Percentiles rank a stretch among this genome's conserved stretches.
These are phyloP conservation scores for Colletotrichum sp. DNA, from an alignment of 2,329 filamentous ascomycete species.

Conservation along the genomic window DNA sequence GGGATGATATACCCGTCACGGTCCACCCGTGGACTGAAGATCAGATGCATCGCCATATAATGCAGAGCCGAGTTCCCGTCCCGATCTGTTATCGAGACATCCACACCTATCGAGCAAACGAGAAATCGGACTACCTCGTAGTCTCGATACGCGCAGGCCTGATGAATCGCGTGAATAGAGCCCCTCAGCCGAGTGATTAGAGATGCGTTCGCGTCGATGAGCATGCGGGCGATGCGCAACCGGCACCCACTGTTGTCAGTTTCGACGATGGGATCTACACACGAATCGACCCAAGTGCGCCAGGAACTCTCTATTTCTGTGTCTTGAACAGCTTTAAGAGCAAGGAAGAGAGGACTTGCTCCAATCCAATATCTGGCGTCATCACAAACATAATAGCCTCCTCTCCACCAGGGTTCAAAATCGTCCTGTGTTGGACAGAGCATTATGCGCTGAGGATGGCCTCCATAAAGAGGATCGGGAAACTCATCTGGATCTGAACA, in stretches of 20 bases:
- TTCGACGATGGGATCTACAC: not conserved
- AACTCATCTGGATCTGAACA: accelerated
- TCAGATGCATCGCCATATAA: not conserved
- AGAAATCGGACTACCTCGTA: not conserved
- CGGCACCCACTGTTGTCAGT: not conserved
- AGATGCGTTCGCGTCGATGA: not conserved
- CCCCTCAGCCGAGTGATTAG: not conserved
- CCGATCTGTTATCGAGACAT: accelerated
- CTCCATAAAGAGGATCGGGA: accelerated
- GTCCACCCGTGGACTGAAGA: no score
- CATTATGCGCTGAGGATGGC: not conserved
- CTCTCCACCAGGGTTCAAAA: no score
- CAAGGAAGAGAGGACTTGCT: not conserved
- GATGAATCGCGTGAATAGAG: not conserved
- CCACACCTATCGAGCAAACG: not conserved
- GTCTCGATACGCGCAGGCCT: not conserved
- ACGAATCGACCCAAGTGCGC: accelerated
- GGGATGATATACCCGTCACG: no score
- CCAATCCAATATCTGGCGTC: not conserved
- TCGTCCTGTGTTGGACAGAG: accelerated
- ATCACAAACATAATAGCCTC: no score
- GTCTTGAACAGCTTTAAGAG: not conserved
- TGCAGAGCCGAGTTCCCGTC: not conserved
- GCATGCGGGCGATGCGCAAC: not conserved
- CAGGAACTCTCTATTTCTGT: not conserved